Evolutionary conservation across 179 eudicot species (phyloP), one percentile per base, ranked within the genome.

Genomic region (Spergularia azorica): DNA sequence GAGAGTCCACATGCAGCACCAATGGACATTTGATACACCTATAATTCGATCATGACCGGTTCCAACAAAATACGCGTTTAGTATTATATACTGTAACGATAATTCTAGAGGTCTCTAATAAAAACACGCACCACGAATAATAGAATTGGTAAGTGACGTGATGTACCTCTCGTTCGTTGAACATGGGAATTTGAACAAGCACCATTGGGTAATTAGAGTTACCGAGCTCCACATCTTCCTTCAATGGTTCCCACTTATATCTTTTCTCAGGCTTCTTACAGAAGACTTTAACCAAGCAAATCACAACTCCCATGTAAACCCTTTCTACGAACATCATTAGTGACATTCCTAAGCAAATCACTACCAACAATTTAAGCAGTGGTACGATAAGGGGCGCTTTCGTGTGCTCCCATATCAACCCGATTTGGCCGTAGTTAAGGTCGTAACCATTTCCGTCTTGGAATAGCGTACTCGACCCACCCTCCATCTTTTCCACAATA

Each of bases 1-100:
- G 93, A 92, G 74, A 92, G 96, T 18, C 96, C 93, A 76, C 96
- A 93, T 14, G 96, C 97, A 60, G 96, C 97, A 62, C 97, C 94
- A 67, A 93, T 93, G 4, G 97, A 89, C 32, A 91, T 82, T 71
- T 93, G 97, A 85, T 89, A 93, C 21, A 92, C 97, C 97, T 92
- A 78, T 26, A 43, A 43, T 6, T 4, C 48, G 48, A 43, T 26
- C 32, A 26, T 26, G n/a, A n/a, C n/a, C n/a, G n/a, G n/a, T n/a
- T 26, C 32, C 32, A 26, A 26, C 0, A 26, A 26, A 26, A 26
- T 26, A 26, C 32, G 32, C 8, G 48, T 43, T 43, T 3, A 43
- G 48, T 43, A 43, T 26, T 26, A 26, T 26, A 26, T 26, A 43
- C 1, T 6, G 48, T 43, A 43, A 43, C 48, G 48, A 43, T 43